Percentiles rank a stretch among this genome's conserved stretches.
These are phyloP conservation scores for Plasmodium chabaudi DNA, from an alignment of 169 alveolate genomes.

Conservation along the genomic window DNA sequence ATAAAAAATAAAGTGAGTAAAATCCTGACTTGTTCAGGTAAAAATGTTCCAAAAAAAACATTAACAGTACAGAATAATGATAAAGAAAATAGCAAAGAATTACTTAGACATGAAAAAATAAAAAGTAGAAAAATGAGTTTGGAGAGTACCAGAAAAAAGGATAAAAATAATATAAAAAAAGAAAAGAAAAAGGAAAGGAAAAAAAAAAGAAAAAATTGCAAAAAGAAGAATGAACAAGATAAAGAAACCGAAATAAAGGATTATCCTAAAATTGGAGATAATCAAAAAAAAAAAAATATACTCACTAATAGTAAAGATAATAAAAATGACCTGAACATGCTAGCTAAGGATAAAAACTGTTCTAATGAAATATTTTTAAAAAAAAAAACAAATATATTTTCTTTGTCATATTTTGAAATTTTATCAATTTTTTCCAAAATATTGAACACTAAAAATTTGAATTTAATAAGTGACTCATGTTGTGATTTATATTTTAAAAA, in stretches of 20 bases:
- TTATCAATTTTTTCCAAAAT: constrained; percentile 45
- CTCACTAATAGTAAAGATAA: not conserved
- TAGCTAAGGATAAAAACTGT: constrained; percentile 9
- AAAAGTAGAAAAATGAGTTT: not conserved
- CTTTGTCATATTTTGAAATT: constrained; percentile 54
- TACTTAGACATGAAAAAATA: not conserved
- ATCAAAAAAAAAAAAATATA: not conserved
- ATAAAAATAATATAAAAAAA: not conserved
- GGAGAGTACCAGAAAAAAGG: constrained; percentile 8
- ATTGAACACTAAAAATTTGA: constrained; percentile 23
- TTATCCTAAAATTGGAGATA: too few relatives aligned
- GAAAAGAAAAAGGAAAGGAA: not conserved
- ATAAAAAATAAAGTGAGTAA: not conserved
- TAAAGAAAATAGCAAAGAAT: not conserved
- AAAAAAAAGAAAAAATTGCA: not conserved
- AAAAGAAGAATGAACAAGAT: constrained; percentile 1
- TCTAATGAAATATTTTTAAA: constrained; percentile 17
- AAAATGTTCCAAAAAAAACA: constrained; percentile 5
- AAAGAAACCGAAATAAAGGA: not conserved
- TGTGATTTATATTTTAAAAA: constrained; percentile 1
- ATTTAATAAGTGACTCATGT: constrained; percentile 31
- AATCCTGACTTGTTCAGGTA: constrained; percentile 14
- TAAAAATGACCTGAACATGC: constrained; percentile 11
- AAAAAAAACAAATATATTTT: constrained; percentile 14
- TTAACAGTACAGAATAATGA: not conserved